Evolutionary conservation across 2,329 filamentous ascomycete genomes (phyloP).

Genomic region (Pseudogymnoascus verrucosus): DNA sequence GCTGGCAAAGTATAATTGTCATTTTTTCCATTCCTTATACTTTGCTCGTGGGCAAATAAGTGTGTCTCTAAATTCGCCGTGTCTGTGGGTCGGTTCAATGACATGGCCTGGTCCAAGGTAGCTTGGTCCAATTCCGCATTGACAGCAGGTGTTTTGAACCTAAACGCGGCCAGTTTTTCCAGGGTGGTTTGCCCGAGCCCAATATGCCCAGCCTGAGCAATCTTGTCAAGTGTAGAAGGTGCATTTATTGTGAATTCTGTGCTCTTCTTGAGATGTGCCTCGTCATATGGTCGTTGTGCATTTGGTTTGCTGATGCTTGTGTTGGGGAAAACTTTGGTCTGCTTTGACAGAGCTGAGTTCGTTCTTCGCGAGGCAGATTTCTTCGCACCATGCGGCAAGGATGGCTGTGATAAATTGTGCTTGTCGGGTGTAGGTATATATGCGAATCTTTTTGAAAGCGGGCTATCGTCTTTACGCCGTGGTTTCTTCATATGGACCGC

Average conservation of each 20-base stretch:
- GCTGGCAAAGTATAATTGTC: background rate
- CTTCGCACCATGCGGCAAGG: constrained; percentile 10
- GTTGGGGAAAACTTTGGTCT: constrained; percentile 18
- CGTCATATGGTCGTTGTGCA: background rate
- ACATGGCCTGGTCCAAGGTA: background rate
- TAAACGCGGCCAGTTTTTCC: constrained; percentile 21
- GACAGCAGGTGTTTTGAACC: background rate
- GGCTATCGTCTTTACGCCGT: background rate
- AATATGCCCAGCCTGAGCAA: constrained; percentile 17
- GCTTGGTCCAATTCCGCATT: background rate
- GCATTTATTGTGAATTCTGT: background rate
- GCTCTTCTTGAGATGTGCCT: background rate
- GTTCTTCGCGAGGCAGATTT: constrained; percentile 12
- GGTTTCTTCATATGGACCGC: background rate
- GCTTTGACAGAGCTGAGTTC: constrained; percentile 8
- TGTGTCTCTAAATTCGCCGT: background rate
- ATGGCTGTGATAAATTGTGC: background rate
- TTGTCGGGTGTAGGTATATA: background rate
- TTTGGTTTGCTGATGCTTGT: constrained; percentile 21
- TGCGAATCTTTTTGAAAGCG: background rate
- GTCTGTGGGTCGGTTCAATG: background rate
- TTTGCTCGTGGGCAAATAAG: background rate
- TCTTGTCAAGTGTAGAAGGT: constrained; percentile 17
- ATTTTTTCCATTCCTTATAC: background rate
- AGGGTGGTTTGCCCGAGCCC: constrained; percentile 21